A percentile compares a stretch with the other conserved stretches of the same genome.
Evolutionary conservation across 148 eudicot genomes (phyloP).

Genomic region (Cornus florida): DNA sequence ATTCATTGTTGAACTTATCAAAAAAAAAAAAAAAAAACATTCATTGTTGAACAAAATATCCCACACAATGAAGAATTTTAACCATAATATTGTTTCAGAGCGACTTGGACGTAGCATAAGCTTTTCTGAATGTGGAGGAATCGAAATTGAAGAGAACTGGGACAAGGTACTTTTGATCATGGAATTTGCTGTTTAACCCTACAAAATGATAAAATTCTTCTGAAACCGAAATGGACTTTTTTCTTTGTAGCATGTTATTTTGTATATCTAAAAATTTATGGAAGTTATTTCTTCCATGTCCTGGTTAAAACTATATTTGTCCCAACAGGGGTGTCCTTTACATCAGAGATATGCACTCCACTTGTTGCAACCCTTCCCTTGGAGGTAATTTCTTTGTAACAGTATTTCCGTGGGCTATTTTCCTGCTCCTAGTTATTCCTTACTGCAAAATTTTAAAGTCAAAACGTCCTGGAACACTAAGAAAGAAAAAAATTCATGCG

Average conservation of each 20-base stretch:
- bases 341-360: slow-evolving; percentile 89
- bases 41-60: slow-evolving; percentile 90
- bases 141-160: slow-evolving; percentile 99
- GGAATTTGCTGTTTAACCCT: not conserved
- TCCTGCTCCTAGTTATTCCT: not conserved
- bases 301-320: slow-evolving; percentile 91
- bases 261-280: not conserved
- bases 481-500: not conserved
- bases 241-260: not conserved
- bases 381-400: slow-evolving; percentile 60
- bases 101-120: slow-evolving; percentile 91
- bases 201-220: not conserved
- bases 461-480: not conserved
- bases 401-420: not conserved
- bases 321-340: slow-evolving; percentile 75
- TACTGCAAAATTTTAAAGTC: not conserved
- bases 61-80: slow-evolving; percentile 93
- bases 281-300: slow-evolving; percentile 17
- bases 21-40: too few species aligned
- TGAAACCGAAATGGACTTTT: not conserved
- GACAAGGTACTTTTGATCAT: slow-evolving; percentile 63
- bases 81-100: slow-evolving; percentile 90
- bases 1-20: too few species aligned
- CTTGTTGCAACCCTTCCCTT: slow-evolving; percentile 91
- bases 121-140: slow-evolving; percentile 99